Evolutionary conservation across 371 early-diverging fungal species (phyloP).

Genomic region (Lichtheimia corymbifera): DNA sequence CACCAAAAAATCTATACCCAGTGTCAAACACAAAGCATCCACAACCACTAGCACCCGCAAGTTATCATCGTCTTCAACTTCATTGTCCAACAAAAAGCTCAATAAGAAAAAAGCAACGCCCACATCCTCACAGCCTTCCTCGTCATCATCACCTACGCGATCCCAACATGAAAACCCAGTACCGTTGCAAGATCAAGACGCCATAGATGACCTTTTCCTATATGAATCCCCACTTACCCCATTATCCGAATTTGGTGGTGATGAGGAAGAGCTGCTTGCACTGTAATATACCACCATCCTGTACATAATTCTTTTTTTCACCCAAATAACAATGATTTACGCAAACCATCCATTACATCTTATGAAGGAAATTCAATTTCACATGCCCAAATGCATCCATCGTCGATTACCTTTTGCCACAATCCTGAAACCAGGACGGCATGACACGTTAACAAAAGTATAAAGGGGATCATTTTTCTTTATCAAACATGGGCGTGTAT

Average conservation of each 20-base stretch:
- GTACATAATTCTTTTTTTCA: neutral
- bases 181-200: no score
- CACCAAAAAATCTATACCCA: no score
- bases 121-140: neutral
- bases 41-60: neutral
- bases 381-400: no score
- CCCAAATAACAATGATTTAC: neutral
- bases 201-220: conserved; percentile 3
- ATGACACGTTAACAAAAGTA: no score
- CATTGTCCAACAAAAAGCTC: neutral
- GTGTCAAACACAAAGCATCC: neutral
- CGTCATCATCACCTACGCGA: no score
- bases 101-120: neutral
- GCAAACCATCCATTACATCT: no score
- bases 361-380: no score
- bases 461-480: no score
- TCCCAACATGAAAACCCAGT: neutral
- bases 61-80: neutral
- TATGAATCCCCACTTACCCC: conserved; percentile 12
- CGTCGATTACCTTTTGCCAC: no score
- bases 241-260: conserved; percentile 13
- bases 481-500: no score
- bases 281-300: conserved; percentile 1
- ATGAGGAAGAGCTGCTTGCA: conserved; percentile 9
- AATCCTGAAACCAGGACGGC: no score